Percentiles rank a stretch among this genome's conserved stretches.
phyloP scores from a whole-genome alignment of 1,284 basidiomycete species.

The Macrocystidia cucumis region DNA sequence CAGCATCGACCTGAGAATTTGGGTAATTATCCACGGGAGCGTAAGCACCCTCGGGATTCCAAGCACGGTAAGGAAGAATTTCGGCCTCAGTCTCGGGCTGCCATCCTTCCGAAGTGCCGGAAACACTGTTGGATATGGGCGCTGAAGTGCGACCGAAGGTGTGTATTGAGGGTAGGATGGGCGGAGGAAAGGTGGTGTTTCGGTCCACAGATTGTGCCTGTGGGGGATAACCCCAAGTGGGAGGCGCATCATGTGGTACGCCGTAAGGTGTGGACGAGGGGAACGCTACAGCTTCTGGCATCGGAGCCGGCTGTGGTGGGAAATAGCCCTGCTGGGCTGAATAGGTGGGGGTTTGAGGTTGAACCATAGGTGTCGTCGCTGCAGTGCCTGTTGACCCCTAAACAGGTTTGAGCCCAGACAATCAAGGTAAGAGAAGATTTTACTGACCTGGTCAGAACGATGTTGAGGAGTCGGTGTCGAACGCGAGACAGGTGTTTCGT shows the following conservation, averaged over 20 bases:
- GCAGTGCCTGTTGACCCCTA: constrained; percentile 20
- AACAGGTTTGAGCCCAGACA: constrained; percentile 2
- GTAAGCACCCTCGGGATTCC: constrained; percentile 24
- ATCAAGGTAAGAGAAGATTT: constrained; percentile 5
- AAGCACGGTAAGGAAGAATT: constrained; percentile 24
- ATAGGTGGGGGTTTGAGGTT: constrained; percentile 30
- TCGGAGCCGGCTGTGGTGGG: constrained; percentile 24
- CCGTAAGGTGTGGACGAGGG: constrained; percentile 27
- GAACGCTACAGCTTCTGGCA: constrained; percentile 20
- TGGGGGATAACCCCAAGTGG: constrained; percentile 48
- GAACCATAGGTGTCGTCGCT: constrained; percentile 26
- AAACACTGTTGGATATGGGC: constrained; percentile 9
- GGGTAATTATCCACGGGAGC: constrained; percentile 17
- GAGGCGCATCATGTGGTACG: constrained; percentile 22
- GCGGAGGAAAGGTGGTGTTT: constrained; percentile 40
- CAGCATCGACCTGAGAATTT: constrained; percentile 23
- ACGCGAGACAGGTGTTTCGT: constrained; percentile 30
- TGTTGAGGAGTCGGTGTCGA: constrained; percentile 32
- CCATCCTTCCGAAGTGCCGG: constrained; percentile 15
- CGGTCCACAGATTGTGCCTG: constrained; percentile 36
- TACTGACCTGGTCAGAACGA: constrained; percentile 31
- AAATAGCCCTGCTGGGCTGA: constrained; percentile 34
- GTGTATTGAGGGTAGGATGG: constrained; percentile 41
- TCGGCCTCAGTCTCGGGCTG: constrained; percentile 19
- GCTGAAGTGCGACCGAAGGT: constrained; percentile 29